Evolutionary conservation across 495 filamentous ascomycete species (phyloP), one percentile per base, ranked within the genome.

Genomic region (Penicillium mononematosum): DNA sequence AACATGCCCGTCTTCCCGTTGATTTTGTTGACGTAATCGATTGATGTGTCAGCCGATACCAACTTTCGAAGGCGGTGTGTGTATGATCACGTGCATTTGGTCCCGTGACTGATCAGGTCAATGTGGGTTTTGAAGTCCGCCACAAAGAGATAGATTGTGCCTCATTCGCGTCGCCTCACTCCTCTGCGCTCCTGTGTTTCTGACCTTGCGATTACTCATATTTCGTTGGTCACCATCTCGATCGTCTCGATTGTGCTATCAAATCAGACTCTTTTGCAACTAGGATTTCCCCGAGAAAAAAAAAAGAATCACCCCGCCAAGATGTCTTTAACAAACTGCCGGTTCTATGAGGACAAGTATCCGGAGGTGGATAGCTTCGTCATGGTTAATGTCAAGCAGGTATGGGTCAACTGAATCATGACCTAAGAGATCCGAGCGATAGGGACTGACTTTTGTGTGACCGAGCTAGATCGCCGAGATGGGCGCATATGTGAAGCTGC

Each of bases 291-390:
- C 61, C 58, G 61, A 64, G 65, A 64, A 62, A 60, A 61, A 63
- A 47, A 47, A 73, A 61, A 71, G 70, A 73, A 76, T n/a, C n/a
- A n/a, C 74, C 73, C 76, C 77, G 70, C 76, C 72, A 81, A 72
- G 58, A 98, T 98, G 93, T 98, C 94, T 69, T 85, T 96, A 76
- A 96, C 92, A 69, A 97, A 97, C 81, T 96, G 90, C 77, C 92
- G 94, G 53, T 98, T 95, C 76, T 98, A 98, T 77, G 93, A 96
- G 82, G 92, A 95, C 72, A 95, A 95, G 72, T 98, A 91, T 70
- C 94, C 94, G 42, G 94, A 98, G 82, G 90, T 98, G 60, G 94
- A 98, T 73, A 95, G 90, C 81, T 98, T 96, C 78, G 95, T 98
- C 58, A 98, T 98, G 94, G 94, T 98, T 71, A 93, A 93, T 76